A percentile compares a stretch with the other conserved stretches of the same genome.
These are phyloP conservation scores for Nakazawaea ernobii DNA, from an alignment of 805 yeast genomes.

Conservation along the genomic window DNA sequence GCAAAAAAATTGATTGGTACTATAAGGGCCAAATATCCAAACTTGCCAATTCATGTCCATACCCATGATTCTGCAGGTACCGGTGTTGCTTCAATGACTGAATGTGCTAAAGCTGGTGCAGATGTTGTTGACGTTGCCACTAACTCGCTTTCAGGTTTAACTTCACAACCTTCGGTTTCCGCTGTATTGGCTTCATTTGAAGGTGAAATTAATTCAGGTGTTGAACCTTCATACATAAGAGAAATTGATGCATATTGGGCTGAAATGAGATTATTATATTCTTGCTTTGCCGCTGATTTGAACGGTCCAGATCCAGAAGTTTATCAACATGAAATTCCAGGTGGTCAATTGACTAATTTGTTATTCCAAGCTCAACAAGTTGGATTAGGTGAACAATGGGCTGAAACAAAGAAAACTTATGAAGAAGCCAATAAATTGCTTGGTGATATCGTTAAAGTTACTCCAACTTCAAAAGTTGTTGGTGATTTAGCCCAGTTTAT, in stretches of 20 bases:
- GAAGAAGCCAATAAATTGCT: slow-evolving; percentile 83
- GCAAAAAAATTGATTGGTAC: slow-evolving; percentile 76
- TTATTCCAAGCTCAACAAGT: slow-evolving; percentile 99
- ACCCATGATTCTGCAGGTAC: slow-evolving; percentile 99
- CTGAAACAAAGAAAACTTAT: slow-evolving; percentile 91
- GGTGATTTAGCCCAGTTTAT: slow-evolving; percentile 99
- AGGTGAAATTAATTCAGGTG: slow-evolving; percentile 74
- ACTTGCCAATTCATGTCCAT: slow-evolving; percentile 96
- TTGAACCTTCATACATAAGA: slow-evolving; percentile 62
- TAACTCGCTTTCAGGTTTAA: slow-evolving; percentile 96
- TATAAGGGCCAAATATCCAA: slow-evolving; percentile 82
- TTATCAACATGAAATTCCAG: slow-evolving; percentile 97
- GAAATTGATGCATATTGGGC: slow-evolving; percentile 96
- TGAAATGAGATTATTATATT: slow-evolving; percentile 93
- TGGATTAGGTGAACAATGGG: slow-evolving; percentile 96
- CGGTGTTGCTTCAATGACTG: slow-evolving; percentile 95
- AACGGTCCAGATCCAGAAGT: slow-evolving; percentile 99
- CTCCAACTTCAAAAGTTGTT: slow-evolving; percentile 99
- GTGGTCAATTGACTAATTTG: slow-evolving; percentile 97
- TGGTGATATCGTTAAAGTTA: slow-evolving; percentile 97
- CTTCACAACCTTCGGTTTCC: slow-evolving; percentile 95
- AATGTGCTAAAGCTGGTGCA: slow-evolving; percentile 93
- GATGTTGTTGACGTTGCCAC: slow-evolving; percentile 97
- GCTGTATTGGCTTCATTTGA: slow-evolving; percentile 91
- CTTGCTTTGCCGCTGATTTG: slow-evolving; percentile 96